phyloP scores from a whole-genome alignment of 164 flowering plant species.

The Vitis cinerea region DNA sequence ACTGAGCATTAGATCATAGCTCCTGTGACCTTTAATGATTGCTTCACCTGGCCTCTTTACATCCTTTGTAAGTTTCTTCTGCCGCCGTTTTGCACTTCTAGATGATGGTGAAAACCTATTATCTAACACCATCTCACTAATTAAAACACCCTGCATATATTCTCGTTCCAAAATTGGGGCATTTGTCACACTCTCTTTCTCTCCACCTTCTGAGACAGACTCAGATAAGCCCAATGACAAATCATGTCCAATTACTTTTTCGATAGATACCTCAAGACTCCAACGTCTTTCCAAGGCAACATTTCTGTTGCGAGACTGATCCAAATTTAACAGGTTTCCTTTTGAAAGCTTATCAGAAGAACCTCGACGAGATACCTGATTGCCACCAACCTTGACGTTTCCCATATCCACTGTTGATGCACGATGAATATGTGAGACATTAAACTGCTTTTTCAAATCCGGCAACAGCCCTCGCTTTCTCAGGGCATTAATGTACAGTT shows the following conservation, averaged over 20 bases:
- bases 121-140: slow-evolving; percentile 80
- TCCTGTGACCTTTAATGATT: slow-evolving; percentile 93
- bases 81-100: slow-evolving; percentile 63
- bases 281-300: slow-evolving; percentile 84
- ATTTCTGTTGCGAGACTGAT: slow-evolving; percentile 54
- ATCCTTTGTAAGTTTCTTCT: slow-evolving; percentile 73
- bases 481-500: slow-evolving; percentile 70
- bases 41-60: slow-evolving; percentile 88
- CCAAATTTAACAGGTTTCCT: slow-evolving; percentile 56
- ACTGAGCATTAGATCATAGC: slow-evolving; percentile 97
- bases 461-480: slow-evolving; percentile 85
- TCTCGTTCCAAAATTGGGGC: slow-evolving; percentile 81
- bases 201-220: slow-evolving; percentile 38
- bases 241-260: slow-evolving; percentile 74
- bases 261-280: slow-evolving; percentile 94
- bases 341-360: slow-evolving; percentile 60
- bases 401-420: slow-evolving; percentile 68
- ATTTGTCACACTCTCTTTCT: slow-evolving; percentile 36
- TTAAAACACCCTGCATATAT: slow-evolving; percentile 95
- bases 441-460: slow-evolving; percentile 63
- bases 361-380: slow-evolving; percentile 36
- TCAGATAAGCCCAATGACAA: slow-evolving; percentile 46
- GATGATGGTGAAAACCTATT: slow-evolving; percentile 59
- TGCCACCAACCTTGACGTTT: slow-evolving; percentile 46
- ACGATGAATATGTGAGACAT: slow-evolving; percentile 55